Conservation (phyloP, 2,329 filamentous ascomycete genomes). For the Trichoderma atroviride region DNA sequence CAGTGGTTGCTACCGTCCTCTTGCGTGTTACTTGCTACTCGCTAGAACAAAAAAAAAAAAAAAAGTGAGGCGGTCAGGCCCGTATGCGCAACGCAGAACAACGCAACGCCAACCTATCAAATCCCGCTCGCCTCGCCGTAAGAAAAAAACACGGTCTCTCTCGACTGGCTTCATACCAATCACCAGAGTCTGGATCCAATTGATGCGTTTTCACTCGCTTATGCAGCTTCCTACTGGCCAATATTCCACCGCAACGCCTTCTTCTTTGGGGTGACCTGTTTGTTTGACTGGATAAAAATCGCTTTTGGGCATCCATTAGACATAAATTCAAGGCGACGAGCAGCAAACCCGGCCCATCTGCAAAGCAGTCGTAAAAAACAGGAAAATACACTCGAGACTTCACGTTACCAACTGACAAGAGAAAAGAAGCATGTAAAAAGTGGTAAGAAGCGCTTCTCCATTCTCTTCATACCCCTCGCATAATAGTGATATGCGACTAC, state of each 20-base stretch:
- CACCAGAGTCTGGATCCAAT: neutral
- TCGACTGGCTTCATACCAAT: neutral
- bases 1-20: too few species aligned
- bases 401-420: neutral
- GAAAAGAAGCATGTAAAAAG: neutral
- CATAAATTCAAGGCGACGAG: neutral
- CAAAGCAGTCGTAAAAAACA: neutral
- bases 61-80: constrained; percentile 16
- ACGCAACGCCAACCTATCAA: neutral
- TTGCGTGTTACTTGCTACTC: neutral
- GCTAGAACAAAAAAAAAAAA: neutral
- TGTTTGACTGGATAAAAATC: neutral
- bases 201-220: neutral
- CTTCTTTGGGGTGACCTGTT: neutral
- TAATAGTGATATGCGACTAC: neutral
- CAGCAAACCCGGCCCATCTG: neutral
- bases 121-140: neutral
- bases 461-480: constrained; percentile 12
- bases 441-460: neutral
- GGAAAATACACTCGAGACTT: neutral
- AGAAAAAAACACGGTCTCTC: neutral
- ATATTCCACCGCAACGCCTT: neutral
- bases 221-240: neutral
- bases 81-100: neutral
- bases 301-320: constrained; percentile 13